Base-by-base conservation (phyloP, 2,329 filamentous ascomycete species). In the Neospermospora avenae region DNA sequence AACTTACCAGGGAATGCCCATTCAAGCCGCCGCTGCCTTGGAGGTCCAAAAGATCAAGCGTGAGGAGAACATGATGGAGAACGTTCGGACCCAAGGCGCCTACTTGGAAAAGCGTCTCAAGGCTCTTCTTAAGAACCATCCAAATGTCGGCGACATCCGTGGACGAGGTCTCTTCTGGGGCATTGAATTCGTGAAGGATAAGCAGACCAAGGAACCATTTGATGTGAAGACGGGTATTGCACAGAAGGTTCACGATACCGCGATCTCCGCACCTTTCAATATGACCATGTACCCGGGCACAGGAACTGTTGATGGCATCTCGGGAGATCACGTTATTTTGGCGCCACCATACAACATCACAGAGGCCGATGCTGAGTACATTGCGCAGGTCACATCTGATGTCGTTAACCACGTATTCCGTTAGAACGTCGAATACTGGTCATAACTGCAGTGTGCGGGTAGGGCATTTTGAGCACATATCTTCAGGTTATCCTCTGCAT, bases 1-100 rank as follows among this genome's bases (percentile, higher is more conserved):
- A 46, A 89, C 86, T 0, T 84, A 86, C 65, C 84, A 88, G 65
- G 81, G 80, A 4, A 84, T 85, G 60, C 82, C 85, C 0, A 70
- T 84, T 0, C 78, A 80, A 22, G 86, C 86, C 65, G 76, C 85
- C 0, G 81, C 85, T 0, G 86, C 84, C 0, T 76, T 89, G 0
- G 84, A 85, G 48, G 85, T 88, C 0, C 84, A 87, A 67, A 74
- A 73, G 34, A 82, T 87, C 28, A 79, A 90, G 22, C 70, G 77
- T 5, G 73, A 85, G 14, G 78, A 87, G 0, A 74, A 80, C 2
- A 71, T 91, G 1, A 69, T 91, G 0, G 74, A 77, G 1, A 88
- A 88, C 65, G 84, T 86, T 2, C 71, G 72, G 3, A 68, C 66
- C 0, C 82, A 84, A 74, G 88, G 87, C 0, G 62, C 63, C 1